Evolutionary conservation across 768 basidiomycete genomes (phyloP).

Genomic region (Pisolithus orientalis): DNA sequence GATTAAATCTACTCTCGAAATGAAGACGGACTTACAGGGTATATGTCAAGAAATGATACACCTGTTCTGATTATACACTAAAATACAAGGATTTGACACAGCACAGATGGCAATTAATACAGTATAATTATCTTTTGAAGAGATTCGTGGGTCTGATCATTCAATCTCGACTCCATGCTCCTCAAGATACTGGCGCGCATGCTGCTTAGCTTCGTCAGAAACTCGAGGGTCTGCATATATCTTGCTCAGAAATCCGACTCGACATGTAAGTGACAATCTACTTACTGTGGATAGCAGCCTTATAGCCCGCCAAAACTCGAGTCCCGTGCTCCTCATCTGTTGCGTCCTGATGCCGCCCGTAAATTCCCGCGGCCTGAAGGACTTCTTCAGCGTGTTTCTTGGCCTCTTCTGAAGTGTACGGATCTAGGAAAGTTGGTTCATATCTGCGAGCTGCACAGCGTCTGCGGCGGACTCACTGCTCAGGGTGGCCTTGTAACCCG

Average conservation of each 20-base stretch:
- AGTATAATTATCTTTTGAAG: background rate
- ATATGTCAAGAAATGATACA: conserved; percentile 2
- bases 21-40: background rate
- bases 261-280: background rate
- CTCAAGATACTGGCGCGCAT: conserved; percentile 36
- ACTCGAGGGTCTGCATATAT: conserved; percentile 37
- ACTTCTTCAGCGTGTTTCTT: conserved; percentile 52
- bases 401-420: conserved; percentile 39
- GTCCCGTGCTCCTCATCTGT: conserved; percentile 35
- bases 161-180: conserved; percentile 18
- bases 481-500: conserved; percentile 47
- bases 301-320: conserved; percentile 50
- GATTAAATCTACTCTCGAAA: conserved; percentile 33
- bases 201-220: conserved; percentile 42
- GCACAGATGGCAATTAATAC: background rate
- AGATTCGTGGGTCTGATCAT: conserved; percentile 2
- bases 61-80: conserved; percentile 1
- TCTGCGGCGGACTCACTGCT: conserved; percentile 26
- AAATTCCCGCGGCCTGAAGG: conserved; percentile 39
- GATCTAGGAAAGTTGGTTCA: conserved; percentile 27
- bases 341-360: conserved; percentile 23
- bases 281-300: conserved; percentile 48
- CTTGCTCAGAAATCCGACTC: conserved; percentile 1
- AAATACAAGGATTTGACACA: background rate
- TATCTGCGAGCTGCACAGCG: background rate